Conservation (phyloP, 495 filamentous ascomycete genomes). For the Elasticomyces elasticus region DNA sequence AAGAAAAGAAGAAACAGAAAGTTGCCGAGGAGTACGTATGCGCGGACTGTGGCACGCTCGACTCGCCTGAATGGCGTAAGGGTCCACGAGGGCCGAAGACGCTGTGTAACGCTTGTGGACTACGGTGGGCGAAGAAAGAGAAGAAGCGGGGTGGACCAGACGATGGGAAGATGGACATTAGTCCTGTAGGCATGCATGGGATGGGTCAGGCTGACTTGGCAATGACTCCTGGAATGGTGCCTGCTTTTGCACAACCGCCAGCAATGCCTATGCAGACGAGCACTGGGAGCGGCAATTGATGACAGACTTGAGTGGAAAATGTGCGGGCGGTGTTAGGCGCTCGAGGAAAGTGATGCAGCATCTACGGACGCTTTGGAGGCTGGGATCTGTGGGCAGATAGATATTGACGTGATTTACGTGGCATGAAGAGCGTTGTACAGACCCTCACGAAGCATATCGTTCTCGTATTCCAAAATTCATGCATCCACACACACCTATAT, state of each 20-base stretch:
- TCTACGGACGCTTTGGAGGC: neutral
- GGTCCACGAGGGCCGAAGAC: conserved; percentile 92
- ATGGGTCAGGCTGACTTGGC: neutral
- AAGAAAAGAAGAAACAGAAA: conserved; percentile 88
- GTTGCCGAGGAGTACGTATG: conserved; percentile 90
- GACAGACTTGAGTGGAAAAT: neutral
- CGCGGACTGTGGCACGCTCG: conserved; percentile 73
- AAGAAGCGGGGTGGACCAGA: conserved; percentile 30
- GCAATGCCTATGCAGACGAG: conserved; percentile 14
- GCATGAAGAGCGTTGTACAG: neutral
- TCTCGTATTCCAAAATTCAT: no score
- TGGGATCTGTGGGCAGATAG: neutral
- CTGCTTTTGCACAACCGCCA: conserved; percentile 6
- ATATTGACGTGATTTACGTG: neutral
- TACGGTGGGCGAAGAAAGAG: conserved; percentile 41
- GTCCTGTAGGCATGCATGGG: conserved; percentile 5
- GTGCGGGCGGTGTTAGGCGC: neutral
- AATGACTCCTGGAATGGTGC: neutral
- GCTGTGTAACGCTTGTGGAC: conserved; percentile 89
- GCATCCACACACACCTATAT: no score
- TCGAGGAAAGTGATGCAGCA: neutral
- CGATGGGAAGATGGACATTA: conserved; percentile 6
- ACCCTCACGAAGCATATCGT: no score
- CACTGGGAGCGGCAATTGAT: conserved; percentile 17
- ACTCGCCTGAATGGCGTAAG: conserved; percentile 95